Evolutionary conservation across 352 stramenopile genomes (phyloP).

Genomic region (Globisporangium rhizosaccharum): DNA sequence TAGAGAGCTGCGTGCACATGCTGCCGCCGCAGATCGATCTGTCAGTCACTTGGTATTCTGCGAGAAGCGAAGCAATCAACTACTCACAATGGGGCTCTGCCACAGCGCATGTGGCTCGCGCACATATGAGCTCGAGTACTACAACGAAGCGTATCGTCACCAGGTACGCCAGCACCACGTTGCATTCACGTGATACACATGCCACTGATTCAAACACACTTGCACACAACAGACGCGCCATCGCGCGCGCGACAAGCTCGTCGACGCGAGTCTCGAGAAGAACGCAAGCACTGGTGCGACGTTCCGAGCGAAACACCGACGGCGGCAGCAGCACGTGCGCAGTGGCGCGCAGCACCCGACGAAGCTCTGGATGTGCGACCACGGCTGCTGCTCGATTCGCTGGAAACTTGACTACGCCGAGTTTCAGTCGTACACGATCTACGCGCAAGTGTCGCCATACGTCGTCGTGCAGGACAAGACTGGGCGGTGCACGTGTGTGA

Average conservation of each 20-base stretch:
- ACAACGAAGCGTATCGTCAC: constrained; percentile 47
- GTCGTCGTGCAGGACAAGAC: constrained; percentile 58
- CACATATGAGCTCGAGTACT: constrained; percentile 52
- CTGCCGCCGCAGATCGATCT: no score
- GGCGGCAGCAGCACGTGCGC: background rate
- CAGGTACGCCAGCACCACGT: constrained; percentile 20
- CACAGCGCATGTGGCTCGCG: constrained; percentile 46
- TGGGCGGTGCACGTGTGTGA: constrained; percentile 44
- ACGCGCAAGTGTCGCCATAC: constrained; percentile 61
- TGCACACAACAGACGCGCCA: constrained; percentile 10
- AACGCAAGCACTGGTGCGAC: background rate
- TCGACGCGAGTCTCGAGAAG: constrained; percentile 7
- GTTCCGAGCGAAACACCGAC: constrained; percentile 8
- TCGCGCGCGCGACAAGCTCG: constrained; percentile 13
- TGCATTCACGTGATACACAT: background rate
- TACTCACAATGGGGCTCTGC: constrained; percentile 44
- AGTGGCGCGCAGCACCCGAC: constrained; percentile 3
- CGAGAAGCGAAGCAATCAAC: background rate
- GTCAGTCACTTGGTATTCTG: background rate
- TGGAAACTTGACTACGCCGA: constrained; percentile 77
- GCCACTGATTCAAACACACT: background rate
- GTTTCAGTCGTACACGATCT: constrained; percentile 60
- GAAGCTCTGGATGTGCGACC: constrained; percentile 57
- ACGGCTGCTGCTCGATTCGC: constrained; percentile 63
- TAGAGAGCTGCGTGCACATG: constrained; percentile 1